Base-by-base conservation (phyloP, 2,329 filamentous ascomycete genomes). In the Xylaria sp. region DNA sequence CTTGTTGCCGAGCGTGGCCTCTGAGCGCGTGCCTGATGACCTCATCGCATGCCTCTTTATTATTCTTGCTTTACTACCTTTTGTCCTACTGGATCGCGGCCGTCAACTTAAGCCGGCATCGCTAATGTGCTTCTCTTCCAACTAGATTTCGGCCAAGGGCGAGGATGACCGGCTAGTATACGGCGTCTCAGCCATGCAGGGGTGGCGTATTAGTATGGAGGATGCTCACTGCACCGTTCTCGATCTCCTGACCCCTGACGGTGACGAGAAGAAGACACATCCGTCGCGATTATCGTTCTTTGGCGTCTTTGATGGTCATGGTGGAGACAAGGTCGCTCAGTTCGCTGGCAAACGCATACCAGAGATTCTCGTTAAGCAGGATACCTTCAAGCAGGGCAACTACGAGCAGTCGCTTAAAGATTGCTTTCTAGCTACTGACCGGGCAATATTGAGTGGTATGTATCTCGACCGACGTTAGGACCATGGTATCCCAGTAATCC, bases 171-270 rank as follows among this genome's bases (percentile, higher is more conserved):
- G 93, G 80, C 90, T 97, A 80, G 84, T 96, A 80, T 99, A 93
- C 82, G 96, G 96, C 80, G 90, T 98, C 74, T 99, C 96, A 74
- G 94, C 94, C 83, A 99, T 99, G 96, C 96, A 99, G 84, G 96
- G 96, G 86, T 99, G 96, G 96, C 92, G 96, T 85, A 98, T 99
- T 84, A 97, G 93, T 86, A 99, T 99, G 96, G 96, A 99, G 82
- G 96, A 99, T 81, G 91, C 96, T 73, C 96, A 99, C 84, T 93
- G 93, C 71, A 89, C 92, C 65, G 85, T 98, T 62, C 92, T 99
- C 80, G 93, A 98, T 82, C 89, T 98, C 75, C 89, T 96, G 78
- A 85, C 89, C 70, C 77, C 80, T 67, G 78, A 82, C 67, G 80
- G 80, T 69, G 80, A 90, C 65, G 86, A 89, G 74, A 87, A 91